These are phyloP conservation scores for Diaporthe batatas DNA, from an alignment of 2,329 filamentous ascomycete species.

Conservation along the genomic window DNA sequence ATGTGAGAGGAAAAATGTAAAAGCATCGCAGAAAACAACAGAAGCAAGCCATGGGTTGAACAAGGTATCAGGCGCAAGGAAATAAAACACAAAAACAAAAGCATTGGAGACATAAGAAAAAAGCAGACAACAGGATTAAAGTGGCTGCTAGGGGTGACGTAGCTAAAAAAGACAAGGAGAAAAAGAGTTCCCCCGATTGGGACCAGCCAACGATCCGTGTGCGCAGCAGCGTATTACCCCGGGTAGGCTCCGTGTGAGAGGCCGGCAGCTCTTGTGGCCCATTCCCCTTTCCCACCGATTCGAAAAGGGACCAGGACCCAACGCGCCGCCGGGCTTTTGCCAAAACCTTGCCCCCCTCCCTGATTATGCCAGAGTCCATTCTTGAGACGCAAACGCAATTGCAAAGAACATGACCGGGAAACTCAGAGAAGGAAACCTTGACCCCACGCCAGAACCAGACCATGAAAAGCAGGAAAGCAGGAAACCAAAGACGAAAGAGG, in stretches of 20 bases:
- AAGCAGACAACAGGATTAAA: conserved; percentile 56
- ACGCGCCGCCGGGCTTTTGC: conserved; percentile 53
- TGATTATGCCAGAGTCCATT: conserved; percentile 60
- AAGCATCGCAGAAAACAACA: conserved; percentile 39
- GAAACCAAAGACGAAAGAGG: conserved; percentile 55
- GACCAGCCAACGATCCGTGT: conserved; percentile 63
- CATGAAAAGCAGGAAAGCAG: conserved; percentile 47
- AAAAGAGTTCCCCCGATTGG: conserved; percentile 58
- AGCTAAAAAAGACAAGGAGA: conserved; percentile 62
- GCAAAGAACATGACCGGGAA: conserved; percentile 47
- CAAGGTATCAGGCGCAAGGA: conserved; percentile 68
- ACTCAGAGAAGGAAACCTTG: conserved; percentile 45
- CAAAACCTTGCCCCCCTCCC: conserved; percentile 54
- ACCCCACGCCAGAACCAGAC: conserved; percentile 46
- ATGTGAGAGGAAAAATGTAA: conserved; percentile 28
- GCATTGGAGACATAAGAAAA: conserved; percentile 48
- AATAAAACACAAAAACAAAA: conserved; percentile 40
- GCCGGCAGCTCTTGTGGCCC: conserved; percentile 49
- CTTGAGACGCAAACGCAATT: conserved; percentile 50
- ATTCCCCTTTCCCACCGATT: conserved; percentile 48
- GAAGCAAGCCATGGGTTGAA: conserved; percentile 61
- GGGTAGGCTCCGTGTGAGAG: conserved; percentile 51
- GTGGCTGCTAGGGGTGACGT: conserved; percentile 56
- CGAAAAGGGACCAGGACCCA: conserved; percentile 48
- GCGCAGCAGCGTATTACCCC: conserved; percentile 56